Base-by-base conservation (phyloP, 768 basidiomycete species). In the Xerocomellus dryophilus region DNA sequence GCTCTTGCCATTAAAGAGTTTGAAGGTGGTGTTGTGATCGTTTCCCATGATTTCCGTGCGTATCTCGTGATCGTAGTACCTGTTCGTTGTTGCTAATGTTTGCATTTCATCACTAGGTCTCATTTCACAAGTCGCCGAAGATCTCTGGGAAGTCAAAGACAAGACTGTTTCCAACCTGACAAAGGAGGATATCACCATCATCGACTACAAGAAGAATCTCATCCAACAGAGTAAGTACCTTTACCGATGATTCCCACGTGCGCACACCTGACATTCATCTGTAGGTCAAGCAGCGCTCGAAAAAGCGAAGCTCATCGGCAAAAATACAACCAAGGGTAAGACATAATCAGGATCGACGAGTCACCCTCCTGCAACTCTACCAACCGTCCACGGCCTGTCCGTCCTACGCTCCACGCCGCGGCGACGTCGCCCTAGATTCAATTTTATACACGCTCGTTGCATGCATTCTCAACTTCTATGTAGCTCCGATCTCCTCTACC, bases 1-100 rank as follows among this genome's bases (percentile, higher is more conserved):
- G 97, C 97, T 7, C 71, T 73, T 23, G 96, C 97, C 46, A 98
- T 99, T 80, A 97, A 96, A 72, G 91, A 90, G 67, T 99, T 92
- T 70, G 88, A 91, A 66, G 97, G 97, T 55, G 96, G 97, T 65
- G 97, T 99, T 38, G 97, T 98, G 62, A 98, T 99, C 69, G 97
- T 99, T 59, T 98, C 95, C 44, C 97, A 98, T 78, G 96, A 99
- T 74, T 99, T 99, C 89, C 90, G 96, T 91, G 63, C 61, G 88
- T 82, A 23, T 51, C 48, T 54, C 54, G 50, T 51, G 29, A 50
- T 50, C 43, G 40, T 34, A 21, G 15, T 38, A 27, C 21, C 23
- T 43, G 23, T 15, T 61, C 36, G 29, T 51, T 48, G 18, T 59
- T 48, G 38, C 41, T 61, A 8, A 63, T 35, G 27, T 47, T 47